Conservation (phyloP, 441 rosid species). For the Mallotus repandus region DNA sequence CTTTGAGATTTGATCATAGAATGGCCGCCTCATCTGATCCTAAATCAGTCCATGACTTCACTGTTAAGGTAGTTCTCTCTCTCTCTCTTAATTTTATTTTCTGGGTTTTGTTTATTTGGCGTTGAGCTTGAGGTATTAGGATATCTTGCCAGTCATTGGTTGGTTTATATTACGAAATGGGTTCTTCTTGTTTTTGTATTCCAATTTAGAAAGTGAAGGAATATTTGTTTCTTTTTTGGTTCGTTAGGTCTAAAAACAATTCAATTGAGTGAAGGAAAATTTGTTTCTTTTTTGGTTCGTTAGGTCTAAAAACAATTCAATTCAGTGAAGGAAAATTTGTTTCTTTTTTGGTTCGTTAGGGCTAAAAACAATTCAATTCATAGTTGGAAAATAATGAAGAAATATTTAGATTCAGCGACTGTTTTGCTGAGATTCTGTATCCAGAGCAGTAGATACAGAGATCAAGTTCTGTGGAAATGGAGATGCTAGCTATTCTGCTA, state of each 20-base stretch:
- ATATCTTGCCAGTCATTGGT: not conserved
- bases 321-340: too few species aligned
- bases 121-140: not conserved
- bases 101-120: not conserved
- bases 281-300: too few species aligned
- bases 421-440: too few species aligned
- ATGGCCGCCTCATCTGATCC: slow-evolving; percentile 65
- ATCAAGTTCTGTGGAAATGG: too few species aligned
- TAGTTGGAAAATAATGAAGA: not conserved
- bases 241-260: not conserved
- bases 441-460: too few species aligned
- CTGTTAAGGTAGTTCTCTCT: slow-evolving; percentile 60
- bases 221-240: too few species aligned
- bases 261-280: too few species aligned
- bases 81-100: not conserved
- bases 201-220: not conserved
- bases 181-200: not conserved
- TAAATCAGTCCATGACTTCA: slow-evolving; percentile 68
- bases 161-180: not conserved
- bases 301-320: not conserved
- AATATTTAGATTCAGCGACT: not conserved
- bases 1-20: slow-evolving; percentile 47
- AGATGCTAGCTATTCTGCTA: too few species aligned
- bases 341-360: not conserved
- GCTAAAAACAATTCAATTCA: not conserved